Percentiles rank a stretch among this genome's conserved stretches.
These are phyloP conservation scores for Steccherinum ochraceum DNA, from an alignment of 768 basidiomycete species.

Conservation along the genomic window DNA sequence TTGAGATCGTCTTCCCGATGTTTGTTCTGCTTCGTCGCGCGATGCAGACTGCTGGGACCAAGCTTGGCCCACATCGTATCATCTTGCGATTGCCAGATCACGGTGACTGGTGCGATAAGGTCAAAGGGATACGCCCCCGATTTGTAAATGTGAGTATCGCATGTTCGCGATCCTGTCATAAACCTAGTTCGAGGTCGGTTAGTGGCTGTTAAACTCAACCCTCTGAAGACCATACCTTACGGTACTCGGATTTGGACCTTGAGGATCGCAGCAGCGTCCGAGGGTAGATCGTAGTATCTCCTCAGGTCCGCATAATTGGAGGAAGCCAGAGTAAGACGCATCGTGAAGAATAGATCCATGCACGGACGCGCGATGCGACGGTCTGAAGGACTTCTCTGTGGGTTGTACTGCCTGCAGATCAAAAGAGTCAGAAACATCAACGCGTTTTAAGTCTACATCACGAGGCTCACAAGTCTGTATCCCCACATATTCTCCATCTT, in stretches of 20 bases:
- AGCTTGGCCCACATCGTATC: background rate
- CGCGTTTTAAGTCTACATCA: background rate
- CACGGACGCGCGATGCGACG: conserved; percentile 83
- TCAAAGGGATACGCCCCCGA: conserved; percentile 57
- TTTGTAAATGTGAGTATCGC: conserved; percentile 64
- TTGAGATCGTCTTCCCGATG: conserved; percentile 16
- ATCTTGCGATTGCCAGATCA: conserved; percentile 58
- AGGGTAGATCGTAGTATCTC: conserved; percentile 44
- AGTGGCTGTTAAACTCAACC: background rate
- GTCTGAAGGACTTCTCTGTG: conserved; percentile 87
- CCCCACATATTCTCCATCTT: conserved; percentile 93
- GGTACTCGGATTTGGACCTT: conserved; percentile 52
- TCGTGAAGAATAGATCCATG: conserved; percentile 88
- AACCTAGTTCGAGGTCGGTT: conserved; percentile 37
- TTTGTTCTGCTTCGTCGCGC: conserved; percentile 26
- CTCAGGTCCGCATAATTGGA: conserved; percentile 69
- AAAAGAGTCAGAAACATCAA: background rate
- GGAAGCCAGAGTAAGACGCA: conserved; percentile 73
- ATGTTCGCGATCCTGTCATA: conserved; percentile 56
- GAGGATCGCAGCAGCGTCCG: conserved; percentile 56
- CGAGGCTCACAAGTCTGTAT: conserved; percentile 64
- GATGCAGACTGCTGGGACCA: conserved; percentile 11
- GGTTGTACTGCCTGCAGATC: conserved; percentile 65
- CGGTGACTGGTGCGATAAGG: conserved; percentile 61
- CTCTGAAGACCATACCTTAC: conserved; percentile 38